These are phyloP conservation scores for Penicillium psychrosexuale DNA, from an alignment of 2,329 filamentous ascomycete species.

Conservation along the genomic window DNA sequence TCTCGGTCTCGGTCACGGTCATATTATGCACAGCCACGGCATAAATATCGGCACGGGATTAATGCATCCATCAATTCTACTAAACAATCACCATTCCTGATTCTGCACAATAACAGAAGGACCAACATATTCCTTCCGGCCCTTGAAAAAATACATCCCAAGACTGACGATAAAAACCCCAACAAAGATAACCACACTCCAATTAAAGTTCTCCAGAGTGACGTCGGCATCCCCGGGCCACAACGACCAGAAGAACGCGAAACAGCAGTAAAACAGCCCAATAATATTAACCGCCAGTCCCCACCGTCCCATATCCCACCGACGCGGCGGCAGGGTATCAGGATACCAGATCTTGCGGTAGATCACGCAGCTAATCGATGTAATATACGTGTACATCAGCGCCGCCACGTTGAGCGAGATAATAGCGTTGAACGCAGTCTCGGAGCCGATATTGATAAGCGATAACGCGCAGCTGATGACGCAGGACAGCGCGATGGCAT, in stretches of 20 bases:
- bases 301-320: conserved; percentile 44
- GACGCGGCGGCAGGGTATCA: conserved; percentile 38
- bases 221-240: conserved; percentile 45
- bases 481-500: conserved; percentile 37
- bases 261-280: conserved; percentile 43
- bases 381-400: conserved; percentile 51
- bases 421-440: conserved; percentile 53
- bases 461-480: conserved; percentile 39
- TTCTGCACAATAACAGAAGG: conserved; percentile 18
- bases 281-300: conserved; percentile 47
- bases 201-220: conserved; percentile 48
- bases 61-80: too few species aligned
- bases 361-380: conserved; percentile 48
- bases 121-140: conserved; percentile 30
- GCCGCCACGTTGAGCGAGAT: conserved; percentile 49
- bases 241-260: conserved; percentile 48
- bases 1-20: too few species aligned
- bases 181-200: conserved; percentile 47
- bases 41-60: too few species aligned
- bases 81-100: background rate
- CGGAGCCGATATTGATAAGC: conserved; percentile 53
- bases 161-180: conserved; percentile 41
- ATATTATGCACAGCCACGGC: too few species aligned
- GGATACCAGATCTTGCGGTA: conserved; percentile 39
- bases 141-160: conserved; percentile 38